Conservation (phyloP, 2,329 filamentous ascomycete species). For the Aureobasidium leucospermi region DNA sequence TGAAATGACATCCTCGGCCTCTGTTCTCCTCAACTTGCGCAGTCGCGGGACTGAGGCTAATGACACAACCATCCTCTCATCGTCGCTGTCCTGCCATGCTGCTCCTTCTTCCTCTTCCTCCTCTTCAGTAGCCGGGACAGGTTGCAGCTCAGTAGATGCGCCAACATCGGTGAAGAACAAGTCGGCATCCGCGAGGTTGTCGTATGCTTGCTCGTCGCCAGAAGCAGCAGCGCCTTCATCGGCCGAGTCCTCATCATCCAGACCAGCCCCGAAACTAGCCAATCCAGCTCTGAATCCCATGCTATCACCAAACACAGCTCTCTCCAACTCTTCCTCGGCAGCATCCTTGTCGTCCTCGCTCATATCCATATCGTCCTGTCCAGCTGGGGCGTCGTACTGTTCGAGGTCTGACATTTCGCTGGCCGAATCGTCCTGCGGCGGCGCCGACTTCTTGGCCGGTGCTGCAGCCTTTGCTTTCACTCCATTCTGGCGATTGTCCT, state of each 20-base stretch:
- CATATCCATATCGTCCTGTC: slow-evolving; percentile 13
- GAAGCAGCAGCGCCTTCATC: slow-evolving; percentile 21
- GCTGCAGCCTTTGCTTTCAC: background rate
- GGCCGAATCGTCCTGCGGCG: background rate
- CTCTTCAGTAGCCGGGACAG: slow-evolving; percentile 30
- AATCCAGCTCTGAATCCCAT: slow-evolving; percentile 73
- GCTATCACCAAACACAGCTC: slow-evolving; percentile 79
- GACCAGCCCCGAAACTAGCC: slow-evolving; percentile 47
- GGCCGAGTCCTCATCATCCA: slow-evolving; percentile 36
- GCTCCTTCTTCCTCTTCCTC: slow-evolving; percentile 41
- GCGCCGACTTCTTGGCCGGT: slow-evolving; percentile 1
- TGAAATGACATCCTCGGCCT: slow-evolving; percentile 76
- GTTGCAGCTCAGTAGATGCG: slow-evolving; percentile 34
- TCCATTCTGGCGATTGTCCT: background rate
- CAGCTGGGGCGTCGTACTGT: slow-evolving; percentile 3
- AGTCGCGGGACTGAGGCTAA: slow-evolving; percentile 67
- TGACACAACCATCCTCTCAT: slow-evolving; percentile 79
- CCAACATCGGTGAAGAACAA: slow-evolving; percentile 78
- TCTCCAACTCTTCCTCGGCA: slow-evolving; percentile 68
- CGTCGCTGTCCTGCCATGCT: slow-evolving; percentile 93
- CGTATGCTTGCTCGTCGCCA: slow-evolving; percentile 33
- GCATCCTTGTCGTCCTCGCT: slow-evolving; percentile 60
- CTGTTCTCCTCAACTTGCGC: slow-evolving; percentile 73
- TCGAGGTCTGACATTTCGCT: slow-evolving; percentile 13
- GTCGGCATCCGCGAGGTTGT: slow-evolving; percentile 63